phyloP scores from a whole-genome alignment of 2,329 filamentous ascomycete species.

The Ceratocystiopsis sp. region DNA sequence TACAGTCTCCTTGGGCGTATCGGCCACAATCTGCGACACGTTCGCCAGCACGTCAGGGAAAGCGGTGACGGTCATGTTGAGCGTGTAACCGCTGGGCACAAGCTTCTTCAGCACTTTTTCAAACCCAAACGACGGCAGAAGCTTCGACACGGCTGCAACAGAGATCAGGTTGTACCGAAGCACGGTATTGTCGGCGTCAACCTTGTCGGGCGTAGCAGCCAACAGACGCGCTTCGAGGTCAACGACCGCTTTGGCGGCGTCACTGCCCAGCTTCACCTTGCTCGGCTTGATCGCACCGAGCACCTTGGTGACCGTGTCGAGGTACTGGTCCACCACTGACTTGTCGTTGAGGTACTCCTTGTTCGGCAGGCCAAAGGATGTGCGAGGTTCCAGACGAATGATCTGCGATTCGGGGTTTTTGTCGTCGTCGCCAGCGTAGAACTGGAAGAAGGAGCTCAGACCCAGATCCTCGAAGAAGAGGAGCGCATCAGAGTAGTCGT shows the following conservation, averaged over 20 bases:
- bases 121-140: conserved; percentile 40
- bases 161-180: conserved; percentile 41
- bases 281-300: conserved; percentile 16
- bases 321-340: conserved; percentile 33
- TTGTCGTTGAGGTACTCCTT: conserved; percentile 43
- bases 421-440: conserved; percentile 25
- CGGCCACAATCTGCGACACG: conserved; percentile 35
- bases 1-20: conserved; percentile 36
- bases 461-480: conserved; percentile 28
- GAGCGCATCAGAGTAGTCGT: conserved; percentile 26
- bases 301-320: conserved; percentile 23
- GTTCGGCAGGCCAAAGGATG: conserved; percentile 41
- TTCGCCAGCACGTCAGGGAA: conserved; percentile 44
- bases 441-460: conserved; percentile 20
- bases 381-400: conserved; percentile 24
- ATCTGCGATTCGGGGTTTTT: conserved; percentile 21
- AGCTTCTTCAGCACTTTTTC: conserved; percentile 33
- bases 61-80: conserved; percentile 37
- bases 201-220: conserved; percentile 3
- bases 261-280: conserved; percentile 8
- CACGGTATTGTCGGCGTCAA: conserved; percentile 9
- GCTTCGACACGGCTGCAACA: conserved; percentile 33
- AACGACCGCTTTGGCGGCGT: conserved; percentile 14
- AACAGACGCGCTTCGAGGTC: conserved; percentile 8
- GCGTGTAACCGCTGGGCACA: conserved; percentile 30